These are phyloP conservation scores for Malus hybrid DNA, from an alignment of 331 rosid genomes.

Conservation along the genomic window DNA sequence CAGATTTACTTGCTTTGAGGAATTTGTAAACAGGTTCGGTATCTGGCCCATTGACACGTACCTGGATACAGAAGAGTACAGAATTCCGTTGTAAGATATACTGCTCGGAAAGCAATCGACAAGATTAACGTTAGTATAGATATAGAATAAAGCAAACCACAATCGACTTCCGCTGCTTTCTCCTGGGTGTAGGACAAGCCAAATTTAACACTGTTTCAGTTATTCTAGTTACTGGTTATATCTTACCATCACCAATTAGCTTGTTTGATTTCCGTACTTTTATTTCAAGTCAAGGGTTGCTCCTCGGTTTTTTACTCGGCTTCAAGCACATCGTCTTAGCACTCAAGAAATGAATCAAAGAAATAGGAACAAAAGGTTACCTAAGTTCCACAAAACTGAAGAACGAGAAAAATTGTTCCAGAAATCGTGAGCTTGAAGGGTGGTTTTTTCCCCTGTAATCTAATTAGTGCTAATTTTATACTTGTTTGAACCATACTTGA, in stretches of 20 bases:
- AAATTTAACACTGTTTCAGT: neutral
- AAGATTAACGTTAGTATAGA: neutral
- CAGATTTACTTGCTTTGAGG: constrained; percentile 60
- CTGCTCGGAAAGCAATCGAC: neutral
- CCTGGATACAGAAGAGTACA: constrained; percentile 27
- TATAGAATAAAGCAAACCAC: neutral
- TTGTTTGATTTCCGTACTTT: neutral
- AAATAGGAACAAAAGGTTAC: neutral
- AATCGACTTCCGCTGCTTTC: neutral
- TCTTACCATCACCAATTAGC: neutral
- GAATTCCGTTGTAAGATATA: neutral
- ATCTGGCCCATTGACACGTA: constrained; percentile 69
- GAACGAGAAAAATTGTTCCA: neutral
- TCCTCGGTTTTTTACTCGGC: neutral
- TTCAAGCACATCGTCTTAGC: neutral
- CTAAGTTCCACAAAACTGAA: neutral
- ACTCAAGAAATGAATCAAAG: neutral
- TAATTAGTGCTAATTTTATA: no score
- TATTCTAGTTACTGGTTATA: neutral
- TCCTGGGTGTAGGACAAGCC: neutral
- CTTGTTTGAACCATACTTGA: no score
- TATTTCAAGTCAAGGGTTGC: neutral
- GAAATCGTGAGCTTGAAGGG: neutral
- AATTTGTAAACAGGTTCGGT: constrained; percentile 62
- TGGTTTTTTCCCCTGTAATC: no score